Conservation (phyloP, 2,329 filamentous ascomycete species). For the Exophiala sideris region DNA sequence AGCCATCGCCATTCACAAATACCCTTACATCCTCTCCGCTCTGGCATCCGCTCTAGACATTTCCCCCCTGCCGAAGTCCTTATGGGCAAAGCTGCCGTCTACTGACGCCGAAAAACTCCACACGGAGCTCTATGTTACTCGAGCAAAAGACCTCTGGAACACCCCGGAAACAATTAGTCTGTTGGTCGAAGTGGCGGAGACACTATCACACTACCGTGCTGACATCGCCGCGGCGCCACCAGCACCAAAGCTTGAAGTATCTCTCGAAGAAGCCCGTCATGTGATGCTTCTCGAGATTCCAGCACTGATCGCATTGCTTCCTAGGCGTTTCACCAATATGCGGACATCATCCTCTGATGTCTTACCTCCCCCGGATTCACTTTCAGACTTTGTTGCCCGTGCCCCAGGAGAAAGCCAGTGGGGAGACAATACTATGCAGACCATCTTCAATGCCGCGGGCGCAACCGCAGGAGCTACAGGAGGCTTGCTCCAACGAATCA, state of each 20-base stretch:
- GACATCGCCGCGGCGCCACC: conserved; percentile 38
- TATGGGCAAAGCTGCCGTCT: conserved; percentile 76
- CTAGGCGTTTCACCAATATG: conserved; percentile 60
- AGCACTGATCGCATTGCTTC: conserved; percentile 66
- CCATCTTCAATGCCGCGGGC: conserved; percentile 22
- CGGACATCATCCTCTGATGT: conserved; percentile 77
- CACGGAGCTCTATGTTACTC: conserved; percentile 70
- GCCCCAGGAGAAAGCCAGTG: conserved; percentile 17
- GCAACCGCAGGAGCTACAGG: conserved; percentile 17
- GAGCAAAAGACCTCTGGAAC: conserved; percentile 82
- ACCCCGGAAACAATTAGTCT: conserved; percentile 66
- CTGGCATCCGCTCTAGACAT: conserved; percentile 79
- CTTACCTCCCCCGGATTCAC: conserved; percentile 60
- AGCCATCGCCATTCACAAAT: conserved; percentile 62
- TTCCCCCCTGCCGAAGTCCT: conserved; percentile 67
- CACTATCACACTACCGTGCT: conserved; percentile 46
- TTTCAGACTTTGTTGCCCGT: conserved; percentile 24
- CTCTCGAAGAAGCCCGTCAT: conserved; percentile 65
- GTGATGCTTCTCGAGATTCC: conserved; percentile 74
- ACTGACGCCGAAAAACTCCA: conserved; percentile 65
- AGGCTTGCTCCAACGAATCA: conserved; percentile 20
- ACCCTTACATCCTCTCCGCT: conserved; percentile 80
- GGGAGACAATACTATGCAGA: conserved; percentile 16
- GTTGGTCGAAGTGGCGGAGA: conserved; percentile 66
- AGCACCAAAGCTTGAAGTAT: conserved; percentile 46